A percentile compares a stretch with the other conserved stretches of the same genome.
Evolutionary conservation across 371 early-diverging fungal species (phyloP).

Genomic region (Batrachochytrium dendrobatidis): DNA sequence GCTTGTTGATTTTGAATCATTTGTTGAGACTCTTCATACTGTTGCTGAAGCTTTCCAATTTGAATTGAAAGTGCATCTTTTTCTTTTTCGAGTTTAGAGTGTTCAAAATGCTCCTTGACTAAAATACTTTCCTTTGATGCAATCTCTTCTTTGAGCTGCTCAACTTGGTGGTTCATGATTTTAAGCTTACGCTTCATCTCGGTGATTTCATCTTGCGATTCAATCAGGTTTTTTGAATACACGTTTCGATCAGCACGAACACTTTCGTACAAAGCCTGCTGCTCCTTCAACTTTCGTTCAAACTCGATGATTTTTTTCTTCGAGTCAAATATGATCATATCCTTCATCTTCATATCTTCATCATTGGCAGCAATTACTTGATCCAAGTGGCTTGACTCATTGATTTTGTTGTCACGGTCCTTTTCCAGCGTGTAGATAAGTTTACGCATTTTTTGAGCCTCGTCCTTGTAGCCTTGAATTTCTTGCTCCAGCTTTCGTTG

Average conservation of each 20-base stretch:
- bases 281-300: constrained; percentile 46
- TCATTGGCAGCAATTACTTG: constrained; percentile 20
- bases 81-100: constrained; percentile 44
- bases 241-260: constrained; percentile 46
- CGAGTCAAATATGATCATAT: constrained; percentile 41
- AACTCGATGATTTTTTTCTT: constrained; percentile 39
- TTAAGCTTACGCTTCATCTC: constrained; percentile 49
- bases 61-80: constrained; percentile 37
- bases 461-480: constrained; percentile 35
- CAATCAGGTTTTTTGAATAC: constrained; percentile 46
- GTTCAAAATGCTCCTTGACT: constrained; percentile 44
- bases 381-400: constrained; percentile 29
- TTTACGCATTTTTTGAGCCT: constrained; percentile 32
- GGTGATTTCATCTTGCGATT: constrained; percentile 45
- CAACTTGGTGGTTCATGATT: constrained; percentile 47
- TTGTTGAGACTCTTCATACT: constrained; percentile 36
- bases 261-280: constrained; percentile 47
- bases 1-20: constrained; percentile 37
- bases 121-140: constrained; percentile 34
- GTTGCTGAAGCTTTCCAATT: constrained; percentile 39
- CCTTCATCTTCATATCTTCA: constrained; percentile 41
- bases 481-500: constrained; percentile 42
- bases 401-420: constrained; percentile 37
- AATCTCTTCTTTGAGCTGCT: constrained; percentile 44
- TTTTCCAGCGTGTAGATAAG: constrained; percentile 34